Evolutionary conservation across 1,284 basidiomycete species (phyloP).

Genomic region (Clitocybe nebularis): DNA sequence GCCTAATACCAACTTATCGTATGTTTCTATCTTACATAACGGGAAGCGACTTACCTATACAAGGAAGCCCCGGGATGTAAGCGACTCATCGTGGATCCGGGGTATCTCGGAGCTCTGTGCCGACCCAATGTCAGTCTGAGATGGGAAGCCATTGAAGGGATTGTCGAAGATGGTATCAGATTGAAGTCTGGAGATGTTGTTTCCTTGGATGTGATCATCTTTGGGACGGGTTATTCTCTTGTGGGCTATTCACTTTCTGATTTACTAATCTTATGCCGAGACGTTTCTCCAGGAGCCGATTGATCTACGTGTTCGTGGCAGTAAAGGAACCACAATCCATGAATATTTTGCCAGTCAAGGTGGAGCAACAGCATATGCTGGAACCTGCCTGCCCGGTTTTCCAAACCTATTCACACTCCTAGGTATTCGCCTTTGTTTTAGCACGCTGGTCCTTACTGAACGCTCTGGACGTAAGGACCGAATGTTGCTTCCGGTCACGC

Average conservation of each 20-base stretch:
- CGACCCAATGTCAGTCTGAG: constrained; percentile 47
- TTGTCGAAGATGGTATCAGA: constrained; percentile 42
- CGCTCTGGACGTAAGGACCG: constrained; percentile 30
- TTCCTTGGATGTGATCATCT: constrained; percentile 47
- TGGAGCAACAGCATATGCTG: constrained; percentile 45
- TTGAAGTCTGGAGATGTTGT: constrained; percentile 45
- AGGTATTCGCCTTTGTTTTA: constrained; percentile 26
- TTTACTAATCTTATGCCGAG: constrained; percentile 6
- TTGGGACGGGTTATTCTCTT: constrained; percentile 45
- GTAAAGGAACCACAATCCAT: constrained; percentile 30
- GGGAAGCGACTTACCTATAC: constrained; percentile 7
- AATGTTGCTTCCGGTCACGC: constrained; percentile 52
- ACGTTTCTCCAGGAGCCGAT: constrained; percentile 24
- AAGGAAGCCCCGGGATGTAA: constrained; percentile 50
- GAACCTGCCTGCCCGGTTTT: constrained; percentile 44
- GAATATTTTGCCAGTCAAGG: constrained; percentile 42
- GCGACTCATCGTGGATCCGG: constrained; percentile 51
- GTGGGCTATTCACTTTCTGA: constrained; percentile 25
- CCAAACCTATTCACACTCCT: constrained; percentile 47
- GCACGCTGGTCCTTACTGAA: constrained; percentile 7
- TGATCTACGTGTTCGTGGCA: constrained; percentile 34
- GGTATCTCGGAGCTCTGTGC: constrained; percentile 46
- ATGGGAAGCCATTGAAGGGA: constrained; percentile 39
- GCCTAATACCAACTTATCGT: constrained; percentile 48
- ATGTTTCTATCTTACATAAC: constrained; percentile 13